Evolutionary conservation across 768 basidiomycete genomes (phyloP), one percentile per base, ranked within the genome.

Genomic region (Lepiota venenata): DNA sequence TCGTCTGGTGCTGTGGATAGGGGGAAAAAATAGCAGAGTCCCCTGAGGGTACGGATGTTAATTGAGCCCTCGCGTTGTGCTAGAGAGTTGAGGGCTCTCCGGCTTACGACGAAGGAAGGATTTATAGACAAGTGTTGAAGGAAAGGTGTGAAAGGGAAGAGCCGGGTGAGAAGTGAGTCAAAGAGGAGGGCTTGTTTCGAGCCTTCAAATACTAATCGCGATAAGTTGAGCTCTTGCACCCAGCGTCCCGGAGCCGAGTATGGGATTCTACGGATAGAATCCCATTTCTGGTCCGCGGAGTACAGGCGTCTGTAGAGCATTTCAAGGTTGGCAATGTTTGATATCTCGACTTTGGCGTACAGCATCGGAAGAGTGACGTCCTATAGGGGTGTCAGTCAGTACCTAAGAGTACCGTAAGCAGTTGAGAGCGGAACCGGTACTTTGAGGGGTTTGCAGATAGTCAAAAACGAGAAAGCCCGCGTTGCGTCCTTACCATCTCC

Each of bases 191-290:
- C 71, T 49, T 85, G 77, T 8, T 74, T 68, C 58, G 75, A 72
- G 21, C 78, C 71, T 43, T 62, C 64, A 60, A 71, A 74, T 41
- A 65, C 60, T 32, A 90, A 60, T 18, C 70, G 67, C 4, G 88
- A 84, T 5, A 97, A 70, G 67, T 96, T 87, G 20, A 97, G 74
- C 9, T 65, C 68, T 55, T 85, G 87, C 1, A 96, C 83, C 88
- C 91, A 95, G 64, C 93, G 79, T 25, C 93, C 93, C 1, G 93
- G 93, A 0, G 87, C 80, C 3, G 92, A 94, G 62, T 87, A 89
- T 0, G 90, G 90, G 59, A 90, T 92, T 47, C 93, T 80, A 48
- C 90, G 82, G 53, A 96, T 84, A 41, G 91, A 89, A 62, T 93
- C 91, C 93, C 93, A 96, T 63, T 79, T 80, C 60, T 81, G 77